These are phyloP conservation scores for Amaranthus palmeri DNA, from an alignment of 148 eudicot species.

Conservation along the genomic window DNA sequence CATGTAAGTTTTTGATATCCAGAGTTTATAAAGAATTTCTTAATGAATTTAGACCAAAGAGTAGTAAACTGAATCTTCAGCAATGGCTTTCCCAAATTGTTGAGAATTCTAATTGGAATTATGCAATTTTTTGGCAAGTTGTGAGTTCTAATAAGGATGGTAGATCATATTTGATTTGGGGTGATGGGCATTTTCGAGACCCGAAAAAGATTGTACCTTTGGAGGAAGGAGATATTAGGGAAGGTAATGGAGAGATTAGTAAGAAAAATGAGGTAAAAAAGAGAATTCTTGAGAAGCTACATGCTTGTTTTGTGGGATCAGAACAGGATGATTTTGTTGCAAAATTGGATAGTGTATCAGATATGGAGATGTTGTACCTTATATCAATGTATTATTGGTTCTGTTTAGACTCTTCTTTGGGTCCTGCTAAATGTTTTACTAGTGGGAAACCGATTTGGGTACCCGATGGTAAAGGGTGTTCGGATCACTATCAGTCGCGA, in stretches of 20 bases:
- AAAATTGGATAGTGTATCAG: constrained; percentile 55
- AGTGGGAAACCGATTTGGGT: constrained; percentile 68
- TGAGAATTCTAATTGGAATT: constrained; percentile 71
- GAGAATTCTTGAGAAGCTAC: constrained; percentile 61
- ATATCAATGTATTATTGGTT: constrained; percentile 79
- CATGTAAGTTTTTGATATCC: constrained; percentile 51
- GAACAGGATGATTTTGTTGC: constrained; percentile 40
- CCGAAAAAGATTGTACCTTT: constrained; percentile 23
- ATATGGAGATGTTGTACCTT: constrained; percentile 73
- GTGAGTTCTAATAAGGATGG: constrained; percentile 69
- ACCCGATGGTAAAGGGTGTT: constrained; percentile 45
- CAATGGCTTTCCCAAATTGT: constrained; percentile 55
- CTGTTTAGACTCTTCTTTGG: constrained; percentile 54
- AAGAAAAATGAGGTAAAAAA: constrained; percentile 28
- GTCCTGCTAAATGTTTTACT: constrained; percentile 71
- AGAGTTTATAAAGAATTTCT: constrained; percentile 36
- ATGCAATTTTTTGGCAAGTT: constrained; percentile 84
- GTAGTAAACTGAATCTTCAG: constrained; percentile 52
- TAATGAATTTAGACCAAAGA: constrained; percentile 38
- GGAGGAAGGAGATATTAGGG: constrained; percentile 21
- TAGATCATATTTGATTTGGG: constrained; percentile 80
- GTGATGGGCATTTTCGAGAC: constrained; percentile 69
- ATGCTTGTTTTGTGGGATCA: constrained; percentile 54
- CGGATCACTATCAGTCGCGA: constrained; percentile 63
- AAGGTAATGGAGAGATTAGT: constrained; percentile 15